Evolutionary conservation across 768 basidiomycete species (phyloP).

Genomic region (Rhodotorula toruloides): DNA sequence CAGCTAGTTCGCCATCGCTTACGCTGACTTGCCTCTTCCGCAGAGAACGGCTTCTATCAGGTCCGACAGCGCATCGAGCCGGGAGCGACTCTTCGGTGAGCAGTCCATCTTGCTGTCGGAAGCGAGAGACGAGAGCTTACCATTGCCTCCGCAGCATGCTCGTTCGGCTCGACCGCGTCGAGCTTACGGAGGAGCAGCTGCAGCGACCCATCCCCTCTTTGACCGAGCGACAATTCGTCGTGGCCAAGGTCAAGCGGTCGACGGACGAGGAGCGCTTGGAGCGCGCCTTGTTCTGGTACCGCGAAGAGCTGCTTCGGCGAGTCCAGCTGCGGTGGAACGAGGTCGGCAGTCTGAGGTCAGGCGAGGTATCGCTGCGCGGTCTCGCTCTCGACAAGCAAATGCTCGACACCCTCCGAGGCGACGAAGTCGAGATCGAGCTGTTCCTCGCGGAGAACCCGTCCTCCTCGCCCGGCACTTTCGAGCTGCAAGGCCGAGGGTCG

Average conservation of each 20-base stretch:
- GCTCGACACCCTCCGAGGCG: constrained; percentile 68
- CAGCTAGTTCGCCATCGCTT: too few relatives aligned
- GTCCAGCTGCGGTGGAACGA: constrained; percentile 77
- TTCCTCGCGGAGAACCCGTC: constrained; percentile 50
- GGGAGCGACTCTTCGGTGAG: constrained; percentile 62
- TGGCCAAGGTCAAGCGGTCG: constrained; percentile 60
- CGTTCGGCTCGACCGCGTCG: constrained; percentile 58
- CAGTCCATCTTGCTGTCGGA: constrained; percentile 49
- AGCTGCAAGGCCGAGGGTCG: constrained; percentile 46
- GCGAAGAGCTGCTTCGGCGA: constrained; percentile 72
- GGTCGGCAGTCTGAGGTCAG: constrained; percentile 69
- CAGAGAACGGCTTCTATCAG: constrained; percentile 14
- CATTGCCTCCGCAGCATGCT: constrained; percentile 23
- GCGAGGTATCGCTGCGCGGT: constrained; percentile 68
- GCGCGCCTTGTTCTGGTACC: constrained; percentile 89
- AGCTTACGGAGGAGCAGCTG: constrained; percentile 58
- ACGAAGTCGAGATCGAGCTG: constrained; percentile 60
- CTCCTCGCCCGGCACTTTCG: constrained; percentile 26
- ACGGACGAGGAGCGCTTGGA: constrained; percentile 59
- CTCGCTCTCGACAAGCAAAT: constrained; percentile 73
- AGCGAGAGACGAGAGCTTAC: background rate
- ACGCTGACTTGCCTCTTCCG: too few relatives aligned
- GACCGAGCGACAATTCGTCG: constrained; percentile 84
- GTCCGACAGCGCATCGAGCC: constrained; percentile 38
- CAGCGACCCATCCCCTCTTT: constrained; percentile 72